Evolutionary conservation across 179 eudicot genomes (phyloP), one percentile per base, ranked within the genome.

Genomic region (Spinacia oleracea): DNA sequence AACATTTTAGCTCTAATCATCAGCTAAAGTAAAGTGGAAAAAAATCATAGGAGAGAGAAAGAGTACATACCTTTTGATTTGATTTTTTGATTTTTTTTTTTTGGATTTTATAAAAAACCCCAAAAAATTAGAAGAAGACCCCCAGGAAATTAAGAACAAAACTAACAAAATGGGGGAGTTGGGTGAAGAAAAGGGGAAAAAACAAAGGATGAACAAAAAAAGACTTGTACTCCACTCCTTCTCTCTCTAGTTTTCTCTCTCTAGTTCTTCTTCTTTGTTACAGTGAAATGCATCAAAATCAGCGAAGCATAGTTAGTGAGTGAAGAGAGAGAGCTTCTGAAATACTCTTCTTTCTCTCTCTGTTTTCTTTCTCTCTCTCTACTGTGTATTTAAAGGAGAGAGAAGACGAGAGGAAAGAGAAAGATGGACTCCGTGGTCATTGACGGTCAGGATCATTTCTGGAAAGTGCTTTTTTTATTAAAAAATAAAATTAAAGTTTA

Each of bases 281-380:
- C 84, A 40, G 81, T 75, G 23, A 62, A 77, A 29, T 88, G 92
- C 94, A 89, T 91, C 88, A 88, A 89, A 89, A 91, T 90, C 89
- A 90, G 91, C 81, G 83, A 81, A 80, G 72, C 51, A 68, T 75
- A 56, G 66, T 51, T 75, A 56, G 66, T 51, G 63, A 66, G 65
- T 62, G 78, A 15, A 66, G 21, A 9, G 62, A 31, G 77, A 84
- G 87, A 80, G 85, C 75, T 71, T 71, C 75, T 71, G 75, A 48
- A 29, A 48, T 51, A 71, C 75, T 71, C 75, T 50, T 25, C 21
- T 16, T 12, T 67, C 20, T 20, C 29, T 67, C 38, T 34, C 21
- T 29, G 15, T 38, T 18, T 65, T 38, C 29, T 42, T 21, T 43
- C 6, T 66, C 48, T 69, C 16, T 69, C 25, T 11, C 48, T 46